Conservation (phyloP, 257 asterid genomes). For the Thymus quinquecostatus region DNA sequence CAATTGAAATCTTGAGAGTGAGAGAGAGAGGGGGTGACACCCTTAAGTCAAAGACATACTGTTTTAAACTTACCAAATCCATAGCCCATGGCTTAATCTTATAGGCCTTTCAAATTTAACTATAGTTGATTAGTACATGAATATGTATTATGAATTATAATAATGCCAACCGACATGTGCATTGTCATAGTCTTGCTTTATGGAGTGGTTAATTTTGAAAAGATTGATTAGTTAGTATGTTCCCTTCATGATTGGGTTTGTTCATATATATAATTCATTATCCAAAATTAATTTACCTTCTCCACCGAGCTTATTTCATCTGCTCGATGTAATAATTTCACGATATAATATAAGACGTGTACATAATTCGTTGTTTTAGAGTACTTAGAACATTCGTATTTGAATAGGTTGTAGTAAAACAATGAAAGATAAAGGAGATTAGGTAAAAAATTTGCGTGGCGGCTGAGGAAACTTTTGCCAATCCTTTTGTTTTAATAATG, state of each 20-base stretch:
- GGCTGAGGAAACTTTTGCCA: not conserved
- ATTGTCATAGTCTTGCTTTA: not conserved
- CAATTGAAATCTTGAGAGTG: not conserved
- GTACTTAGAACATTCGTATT: too few relatives aligned
- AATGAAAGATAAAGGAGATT: not conserved
- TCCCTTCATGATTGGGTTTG: not conserved
- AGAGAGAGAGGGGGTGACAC: not conserved
- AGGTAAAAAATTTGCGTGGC: slow-evolving; percentile 24
- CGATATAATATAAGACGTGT: too few relatives aligned
- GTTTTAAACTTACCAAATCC: slow-evolving; percentile 7
- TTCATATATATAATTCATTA: not conserved
- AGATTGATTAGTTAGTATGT: slow-evolving; percentile 6
- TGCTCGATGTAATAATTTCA: not conserved
- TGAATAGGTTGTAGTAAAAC: not conserved
- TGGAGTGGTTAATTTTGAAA: slow-evolving; percentile 24
- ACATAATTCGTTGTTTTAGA: too few relatives aligned
- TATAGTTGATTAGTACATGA: not conserved
- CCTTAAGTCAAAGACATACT: not conserved
- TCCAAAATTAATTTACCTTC: slow-evolving; percentile 5
- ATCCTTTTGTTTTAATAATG: slow-evolving; percentile 6
- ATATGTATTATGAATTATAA: not conserved
- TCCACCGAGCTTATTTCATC: not conserved
- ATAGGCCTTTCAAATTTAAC: slow-evolving; percentile 25
- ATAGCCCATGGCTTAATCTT: slow-evolving; percentile 23
- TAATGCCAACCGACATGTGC: slow-evolving; percentile 27